Conservation (phyloP, 169 alveolate species). For the Plasmodium billcollinsi region DNA sequence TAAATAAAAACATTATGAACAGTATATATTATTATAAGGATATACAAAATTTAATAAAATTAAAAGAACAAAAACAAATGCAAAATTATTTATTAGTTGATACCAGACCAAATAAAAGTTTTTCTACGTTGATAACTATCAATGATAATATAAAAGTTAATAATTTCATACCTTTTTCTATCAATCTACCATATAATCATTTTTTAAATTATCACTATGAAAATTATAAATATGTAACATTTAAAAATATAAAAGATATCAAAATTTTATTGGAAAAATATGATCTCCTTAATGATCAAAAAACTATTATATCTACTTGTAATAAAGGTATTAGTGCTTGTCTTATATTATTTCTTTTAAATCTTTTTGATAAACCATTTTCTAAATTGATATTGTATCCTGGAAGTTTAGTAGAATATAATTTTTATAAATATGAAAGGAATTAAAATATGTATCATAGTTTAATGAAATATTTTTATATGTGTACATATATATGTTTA, state of each 20-base stretch:
- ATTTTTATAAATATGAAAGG: slow-evolving; percentile 3
- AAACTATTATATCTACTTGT: slow-evolving; percentile 23
- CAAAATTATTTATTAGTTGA: slow-evolving; percentile 20
- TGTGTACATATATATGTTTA: not conserved
- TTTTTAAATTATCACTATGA: slow-evolving; percentile 30
- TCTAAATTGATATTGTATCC: slow-evolving; percentile 28
- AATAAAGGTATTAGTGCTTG: slow-evolving; percentile 59
- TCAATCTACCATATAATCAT: slow-evolving; percentile 56
- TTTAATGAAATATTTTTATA: not conserved
- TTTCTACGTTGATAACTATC: slow-evolving; percentile 25
- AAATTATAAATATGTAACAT: slow-evolving; percentile 44
- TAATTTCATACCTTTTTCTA: slow-evolving; percentile 47
- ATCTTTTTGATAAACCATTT: slow-evolving; percentile 28
- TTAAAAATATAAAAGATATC: slow-evolving; percentile 44
- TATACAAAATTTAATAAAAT: slow-evolving; percentile 26
- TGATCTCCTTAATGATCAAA: slow-evolving; percentile 44
- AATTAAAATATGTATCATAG: not conserved
- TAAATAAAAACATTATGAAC: slow-evolving; percentile 19
- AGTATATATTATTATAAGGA: slow-evolving; percentile 47
- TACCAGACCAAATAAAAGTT: slow-evolving; percentile 34
- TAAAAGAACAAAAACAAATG: slow-evolving; percentile 15
- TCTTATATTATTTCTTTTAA: slow-evolving; percentile 35
- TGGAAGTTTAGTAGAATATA: slow-evolving; percentile 54
- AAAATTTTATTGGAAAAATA: slow-evolving; percentile 24
- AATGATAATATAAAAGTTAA: slow-evolving; percentile 24